These are phyloP conservation scores for Hypholoma fasciculare DNA, from an alignment of 768 basidiomycete genomes.

Conservation along the genomic window DNA sequence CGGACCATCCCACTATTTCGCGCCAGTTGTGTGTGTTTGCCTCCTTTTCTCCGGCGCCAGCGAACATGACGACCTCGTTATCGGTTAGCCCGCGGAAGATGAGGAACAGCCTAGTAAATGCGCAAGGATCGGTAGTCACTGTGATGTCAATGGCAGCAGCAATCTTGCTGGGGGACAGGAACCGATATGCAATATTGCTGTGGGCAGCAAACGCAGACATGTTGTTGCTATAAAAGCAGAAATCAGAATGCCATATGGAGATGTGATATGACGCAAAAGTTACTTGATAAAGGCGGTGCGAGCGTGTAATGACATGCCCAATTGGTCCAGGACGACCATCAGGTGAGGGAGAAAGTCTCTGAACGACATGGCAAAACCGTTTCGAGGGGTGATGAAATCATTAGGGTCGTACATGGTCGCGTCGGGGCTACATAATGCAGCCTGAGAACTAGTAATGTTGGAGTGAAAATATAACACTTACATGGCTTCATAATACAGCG, in stretches of 20 bases:
- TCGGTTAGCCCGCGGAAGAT: constrained; percentile 84
- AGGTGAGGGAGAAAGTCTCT: constrained; percentile 80
- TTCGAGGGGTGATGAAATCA: constrained; percentile 78
- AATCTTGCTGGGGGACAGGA: constrained; percentile 75
- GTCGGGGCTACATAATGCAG: constrained; percentile 58
- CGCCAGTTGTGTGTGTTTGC: constrained; percentile 82
- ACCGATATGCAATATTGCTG: constrained; percentile 90
- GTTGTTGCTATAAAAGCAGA: constrained; percentile 58
- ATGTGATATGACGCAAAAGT: constrained; percentile 17
- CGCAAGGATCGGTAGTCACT: constrained; percentile 76
- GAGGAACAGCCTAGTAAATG: constrained; percentile 83
- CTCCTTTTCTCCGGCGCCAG: constrained; percentile 83
- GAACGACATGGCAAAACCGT: constrained; percentile 85
- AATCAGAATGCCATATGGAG: not conserved
- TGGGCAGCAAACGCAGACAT: constrained; percentile 71
- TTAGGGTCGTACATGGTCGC: constrained; percentile 73
- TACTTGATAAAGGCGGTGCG: constrained; percentile 83
- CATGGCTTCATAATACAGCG: constrained; percentile 86
- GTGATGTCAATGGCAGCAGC: constrained; percentile 87
- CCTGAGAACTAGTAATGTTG: not conserved
- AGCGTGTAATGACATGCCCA: constrained; percentile 82
- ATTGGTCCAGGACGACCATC: constrained; percentile 78
- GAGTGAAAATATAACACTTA: constrained; percentile 34
- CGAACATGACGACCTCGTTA: constrained; percentile 75
- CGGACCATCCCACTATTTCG: constrained; percentile 77